Percentiles rank a stretch among this genome's conserved stretches.
Conservation (phyloP, 768 basidiomycete genomes). For the Hericium rajendrae region DNA sequence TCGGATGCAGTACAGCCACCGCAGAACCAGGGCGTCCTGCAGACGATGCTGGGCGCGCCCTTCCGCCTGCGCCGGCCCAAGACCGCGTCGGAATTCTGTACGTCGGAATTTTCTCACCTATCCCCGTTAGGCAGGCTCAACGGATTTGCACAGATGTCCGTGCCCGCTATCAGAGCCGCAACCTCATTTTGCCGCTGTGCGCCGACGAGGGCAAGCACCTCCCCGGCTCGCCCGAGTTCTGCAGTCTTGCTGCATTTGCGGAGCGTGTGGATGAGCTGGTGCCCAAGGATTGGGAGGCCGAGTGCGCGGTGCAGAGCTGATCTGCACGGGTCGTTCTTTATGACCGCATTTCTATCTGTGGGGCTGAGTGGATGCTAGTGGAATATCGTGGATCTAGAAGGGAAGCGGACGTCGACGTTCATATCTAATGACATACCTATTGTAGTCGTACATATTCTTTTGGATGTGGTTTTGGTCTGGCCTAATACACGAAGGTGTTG, state of each 20-base stretch:
- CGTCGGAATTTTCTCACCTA: neutral
- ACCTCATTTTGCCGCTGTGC: conserved; percentile 54
- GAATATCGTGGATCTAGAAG: no score
- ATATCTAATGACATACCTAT: no score
- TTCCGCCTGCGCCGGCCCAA: neutral
- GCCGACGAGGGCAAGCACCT: conserved; percentile 58
- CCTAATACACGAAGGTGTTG: no score
- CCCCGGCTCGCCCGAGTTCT: conserved; percentile 63
- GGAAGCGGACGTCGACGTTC: no score
- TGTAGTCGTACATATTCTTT: no score
- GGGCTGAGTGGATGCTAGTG: no score
- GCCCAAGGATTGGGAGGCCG: conserved; percentile 54
- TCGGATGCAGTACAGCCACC: conserved; percentile 5
- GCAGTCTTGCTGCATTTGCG: conserved; percentile 55
- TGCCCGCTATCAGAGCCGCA: conserved; percentile 69
- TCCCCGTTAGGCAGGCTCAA: neutral
- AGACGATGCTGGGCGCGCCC: neutral
- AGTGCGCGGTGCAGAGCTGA: conserved; percentile 32
- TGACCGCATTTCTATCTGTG: no score
- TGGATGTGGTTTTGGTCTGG: no score
- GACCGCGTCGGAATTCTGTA: neutral
- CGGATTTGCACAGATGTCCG: conserved; percentile 33
- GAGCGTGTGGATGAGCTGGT: conserved; percentile 55
- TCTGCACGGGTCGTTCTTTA: neutral
- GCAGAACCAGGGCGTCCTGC: conserved; percentile 1